Evolutionary conservation across 2,329 filamentous ascomycete species (phyloP).

Genomic region (Aspergillus aculeatus): DNA sequence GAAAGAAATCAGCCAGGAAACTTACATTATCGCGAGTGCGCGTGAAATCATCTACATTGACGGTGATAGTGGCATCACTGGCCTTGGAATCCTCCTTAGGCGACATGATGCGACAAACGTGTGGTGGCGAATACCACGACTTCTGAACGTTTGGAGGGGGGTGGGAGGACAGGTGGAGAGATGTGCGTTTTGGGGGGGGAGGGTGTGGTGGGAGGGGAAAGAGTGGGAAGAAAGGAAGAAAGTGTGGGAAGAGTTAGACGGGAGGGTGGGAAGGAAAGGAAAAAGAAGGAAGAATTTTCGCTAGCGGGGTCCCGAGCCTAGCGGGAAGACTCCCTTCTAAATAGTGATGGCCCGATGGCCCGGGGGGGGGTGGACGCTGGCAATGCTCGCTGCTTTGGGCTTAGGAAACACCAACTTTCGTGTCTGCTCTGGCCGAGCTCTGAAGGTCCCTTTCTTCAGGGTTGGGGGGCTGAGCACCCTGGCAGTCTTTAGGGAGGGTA

Average conservation of each 20-base stretch:
- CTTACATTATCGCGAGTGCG: slow-evolving; percentile 80
- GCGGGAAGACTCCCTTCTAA: slow-evolving; percentile 19
- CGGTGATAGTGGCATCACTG: slow-evolving; percentile 36
- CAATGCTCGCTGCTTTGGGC: slow-evolving; percentile 20
- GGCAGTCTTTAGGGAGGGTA: neutral
- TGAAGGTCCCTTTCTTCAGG: neutral
- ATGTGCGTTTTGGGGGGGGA: slow-evolving; percentile 28
- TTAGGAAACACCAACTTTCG: slow-evolving; percentile 8
- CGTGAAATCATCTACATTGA: slow-evolving; percentile 71
- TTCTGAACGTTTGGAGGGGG: neutral
- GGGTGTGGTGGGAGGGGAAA: slow-evolving; percentile 46
- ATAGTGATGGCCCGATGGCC: slow-evolving; percentile 13
- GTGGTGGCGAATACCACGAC: neutral
- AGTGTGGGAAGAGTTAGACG: slow-evolving; percentile 5
- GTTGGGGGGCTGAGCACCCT: neutral
- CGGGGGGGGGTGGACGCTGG: neutral
- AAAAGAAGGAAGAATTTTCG: slow-evolving; percentile 20
- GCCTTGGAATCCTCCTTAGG: slow-evolving; percentile 38
- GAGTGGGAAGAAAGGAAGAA: slow-evolving; percentile 4
- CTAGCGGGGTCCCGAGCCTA: slow-evolving; percentile 20
- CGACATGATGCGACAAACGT: slow-evolving; percentile 51
- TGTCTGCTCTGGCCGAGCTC: neutral
- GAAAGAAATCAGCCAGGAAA: slow-evolving; percentile 25
- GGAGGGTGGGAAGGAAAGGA: slow-evolving; percentile 17
- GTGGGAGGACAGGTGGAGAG: neutral